phyloP scores from a whole-genome alignment of 495 filamentous ascomycete genomes.

The Lasiosphaeria ovina region DNA sequence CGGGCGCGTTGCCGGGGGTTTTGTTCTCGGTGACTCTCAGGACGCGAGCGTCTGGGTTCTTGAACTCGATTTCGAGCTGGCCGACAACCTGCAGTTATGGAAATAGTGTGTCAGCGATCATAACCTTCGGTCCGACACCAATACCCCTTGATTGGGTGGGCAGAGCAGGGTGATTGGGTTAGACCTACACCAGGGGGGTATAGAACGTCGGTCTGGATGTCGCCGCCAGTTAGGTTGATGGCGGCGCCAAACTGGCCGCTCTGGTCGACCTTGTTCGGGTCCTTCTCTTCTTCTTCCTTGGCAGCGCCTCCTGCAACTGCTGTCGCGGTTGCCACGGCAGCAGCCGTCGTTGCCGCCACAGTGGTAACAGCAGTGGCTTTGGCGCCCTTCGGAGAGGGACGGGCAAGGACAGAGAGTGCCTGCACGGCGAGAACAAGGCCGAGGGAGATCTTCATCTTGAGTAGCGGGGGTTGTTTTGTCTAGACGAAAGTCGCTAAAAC shows the following conservation, averaged over 20 bases:
- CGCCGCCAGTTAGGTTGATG: constrained; percentile 24
- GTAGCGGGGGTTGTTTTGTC: not conserved
- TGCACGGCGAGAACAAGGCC: constrained; percentile 26
- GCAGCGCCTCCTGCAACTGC: constrained; percentile 1
- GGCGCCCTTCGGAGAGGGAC: constrained; percentile 16
- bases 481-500: not conserved
- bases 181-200: constrained; percentile 31
- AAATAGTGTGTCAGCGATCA: constrained; percentile 5
- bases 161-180: no score
- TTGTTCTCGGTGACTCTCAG: constrained; percentile 37
- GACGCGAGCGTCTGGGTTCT: constrained; percentile 25
- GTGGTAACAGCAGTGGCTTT: constrained; percentile 14
- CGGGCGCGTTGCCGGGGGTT: constrained; percentile 30
- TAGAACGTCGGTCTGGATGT: constrained; percentile 29
- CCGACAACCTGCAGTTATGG: constrained; percentile 26
- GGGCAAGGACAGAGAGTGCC: constrained; percentile 25
- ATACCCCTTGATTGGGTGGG: no score
- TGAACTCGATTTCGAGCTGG: constrained; percentile 39
- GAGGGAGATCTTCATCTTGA: constrained; percentile 28
- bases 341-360: constrained; percentile 11
- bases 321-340: constrained; percentile 7
- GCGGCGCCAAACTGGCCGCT: constrained; percentile 23
- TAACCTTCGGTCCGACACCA: not conserved
- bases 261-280: constrained; percentile 29
- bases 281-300: constrained; percentile 17